Conservation (phyloP, 345 rosid genomes). For the Gossypium rotundifolium region DNA sequence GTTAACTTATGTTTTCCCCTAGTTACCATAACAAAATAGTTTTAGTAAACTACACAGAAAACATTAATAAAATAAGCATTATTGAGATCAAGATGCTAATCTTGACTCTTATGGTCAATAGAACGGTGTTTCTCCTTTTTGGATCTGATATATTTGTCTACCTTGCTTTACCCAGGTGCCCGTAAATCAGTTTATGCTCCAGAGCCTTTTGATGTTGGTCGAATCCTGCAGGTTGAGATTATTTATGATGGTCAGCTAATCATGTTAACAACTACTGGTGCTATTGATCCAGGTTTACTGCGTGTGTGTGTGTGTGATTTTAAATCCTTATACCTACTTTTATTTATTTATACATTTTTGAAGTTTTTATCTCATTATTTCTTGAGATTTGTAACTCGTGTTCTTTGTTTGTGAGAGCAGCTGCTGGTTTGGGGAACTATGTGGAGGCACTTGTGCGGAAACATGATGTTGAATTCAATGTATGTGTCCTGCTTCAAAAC, state of each 20-base stretch:
- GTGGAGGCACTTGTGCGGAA: constrained; percentile 90
- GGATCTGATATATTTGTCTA: constrained; percentile 12
- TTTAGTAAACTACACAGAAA: background rate
- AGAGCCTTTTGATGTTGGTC: constrained; percentile 87
- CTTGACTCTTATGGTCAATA: background rate
- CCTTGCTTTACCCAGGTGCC: constrained; percentile 57
- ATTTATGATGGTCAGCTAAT: constrained; percentile 40
- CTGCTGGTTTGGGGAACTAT: constrained; percentile 93
- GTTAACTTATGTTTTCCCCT: background rate
- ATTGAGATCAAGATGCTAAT: background rate
- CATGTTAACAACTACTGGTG: constrained; percentile 56
- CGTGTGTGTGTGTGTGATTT: constrained; percentile 9
- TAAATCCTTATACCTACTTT: background rate
- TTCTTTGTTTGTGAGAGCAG: constrained; percentile 33
- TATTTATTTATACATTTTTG: background rate
- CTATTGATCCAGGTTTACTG: constrained; percentile 73
- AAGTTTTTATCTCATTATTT: background rate
- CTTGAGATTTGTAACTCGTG: background rate
- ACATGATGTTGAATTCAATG: constrained; percentile 85
- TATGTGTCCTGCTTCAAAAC: constrained; percentile 25
- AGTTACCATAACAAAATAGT: background rate
- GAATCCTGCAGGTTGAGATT: constrained; percentile 65
- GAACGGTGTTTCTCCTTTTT: background rate
- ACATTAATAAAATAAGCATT: background rate
- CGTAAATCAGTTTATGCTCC: constrained; percentile 88